Conservation (phyloP, 441 rosid genomes). For the Adansonia rubrostipa region DNA sequence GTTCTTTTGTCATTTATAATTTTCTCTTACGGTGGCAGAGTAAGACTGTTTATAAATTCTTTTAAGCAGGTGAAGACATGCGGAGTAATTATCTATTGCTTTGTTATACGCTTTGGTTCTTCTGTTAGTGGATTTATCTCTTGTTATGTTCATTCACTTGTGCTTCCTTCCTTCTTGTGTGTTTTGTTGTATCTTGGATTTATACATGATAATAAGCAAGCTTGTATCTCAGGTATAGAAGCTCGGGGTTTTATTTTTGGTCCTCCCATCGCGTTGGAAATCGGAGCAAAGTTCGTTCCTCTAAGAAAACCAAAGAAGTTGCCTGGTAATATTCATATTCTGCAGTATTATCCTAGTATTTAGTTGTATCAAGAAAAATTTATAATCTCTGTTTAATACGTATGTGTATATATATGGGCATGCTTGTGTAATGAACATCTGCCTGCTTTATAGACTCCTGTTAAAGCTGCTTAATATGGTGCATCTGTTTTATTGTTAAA, state of each 20-base stretch:
- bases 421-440: background rate
- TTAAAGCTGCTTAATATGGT: background rate
- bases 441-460: too few species aligned
- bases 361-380: background rate
- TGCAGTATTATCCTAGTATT: background rate
- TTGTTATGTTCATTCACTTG: background rate
- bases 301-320: conserved; percentile 85
- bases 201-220: background rate
- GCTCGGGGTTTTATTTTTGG: background rate
- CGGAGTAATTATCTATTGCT: too few species aligned
- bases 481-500: background rate
- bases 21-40: too few species aligned
- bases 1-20: too few species aligned
- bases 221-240: conserved; percentile 5
- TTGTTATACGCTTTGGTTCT: background rate
- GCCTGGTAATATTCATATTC: conserved; percentile 60
- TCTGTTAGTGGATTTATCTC: background rate
- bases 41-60: too few species aligned
- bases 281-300: conserved; percentile 48
- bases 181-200: background rate
- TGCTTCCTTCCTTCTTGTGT: background rate
- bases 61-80: too few species aligned
- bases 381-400: background rate
- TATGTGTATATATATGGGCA: background rate
- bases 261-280: background rate